These are phyloP conservation scores for Aspergillus candidus DNA, from an alignment of 2,329 filamentous ascomycete genomes.

Conservation along the genomic window DNA sequence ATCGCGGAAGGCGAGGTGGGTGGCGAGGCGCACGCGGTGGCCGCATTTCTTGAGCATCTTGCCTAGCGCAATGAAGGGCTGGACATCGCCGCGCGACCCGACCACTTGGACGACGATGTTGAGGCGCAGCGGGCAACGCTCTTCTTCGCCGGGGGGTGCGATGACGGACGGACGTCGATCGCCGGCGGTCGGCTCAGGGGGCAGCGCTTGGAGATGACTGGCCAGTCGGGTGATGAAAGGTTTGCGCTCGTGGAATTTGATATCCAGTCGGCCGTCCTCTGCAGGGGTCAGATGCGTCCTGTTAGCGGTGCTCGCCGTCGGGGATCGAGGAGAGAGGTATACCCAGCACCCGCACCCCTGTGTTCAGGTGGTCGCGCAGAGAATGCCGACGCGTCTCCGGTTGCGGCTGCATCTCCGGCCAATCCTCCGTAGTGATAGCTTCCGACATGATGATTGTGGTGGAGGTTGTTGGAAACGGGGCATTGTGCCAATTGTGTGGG, in stretches of 20 bases:
- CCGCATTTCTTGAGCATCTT: conserved; percentile 60
- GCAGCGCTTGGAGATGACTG: conserved; percentile 38
- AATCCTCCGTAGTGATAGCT: conserved; percentile 5
- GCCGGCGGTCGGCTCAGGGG: neutral
- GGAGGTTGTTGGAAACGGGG: no score
- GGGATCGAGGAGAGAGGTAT: neutral
- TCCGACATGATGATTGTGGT: no score
- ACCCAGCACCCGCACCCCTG: conserved; percentile 17
- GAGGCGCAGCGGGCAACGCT: conserved; percentile 9
- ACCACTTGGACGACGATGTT: conserved; percentile 72
- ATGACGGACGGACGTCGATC: conserved; percentile 7
- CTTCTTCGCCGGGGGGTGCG: neutral
- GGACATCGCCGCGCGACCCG: conserved; percentile 67
- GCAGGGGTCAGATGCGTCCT: neutral
- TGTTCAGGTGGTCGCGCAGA: conserved; percentile 10
- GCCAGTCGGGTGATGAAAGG: conserved; percentile 61
- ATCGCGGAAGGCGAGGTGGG: conserved; percentile 60
- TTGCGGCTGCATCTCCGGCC: conserved; percentile 5
- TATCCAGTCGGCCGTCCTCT: conserved; percentile 73
- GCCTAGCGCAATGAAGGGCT: conserved; percentile 67
- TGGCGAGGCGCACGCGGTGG: conserved; percentile 68
- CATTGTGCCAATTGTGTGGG: no score
- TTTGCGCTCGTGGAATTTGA: conserved; percentile 69
- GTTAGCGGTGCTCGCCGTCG: no score
- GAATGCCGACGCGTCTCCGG: neutral